Evolutionary conservation across 192 early-diverging fungal species (phyloP), one percentile per base, ranked within the genome.

Genomic region (Spizellomyces punctatus): DNA sequence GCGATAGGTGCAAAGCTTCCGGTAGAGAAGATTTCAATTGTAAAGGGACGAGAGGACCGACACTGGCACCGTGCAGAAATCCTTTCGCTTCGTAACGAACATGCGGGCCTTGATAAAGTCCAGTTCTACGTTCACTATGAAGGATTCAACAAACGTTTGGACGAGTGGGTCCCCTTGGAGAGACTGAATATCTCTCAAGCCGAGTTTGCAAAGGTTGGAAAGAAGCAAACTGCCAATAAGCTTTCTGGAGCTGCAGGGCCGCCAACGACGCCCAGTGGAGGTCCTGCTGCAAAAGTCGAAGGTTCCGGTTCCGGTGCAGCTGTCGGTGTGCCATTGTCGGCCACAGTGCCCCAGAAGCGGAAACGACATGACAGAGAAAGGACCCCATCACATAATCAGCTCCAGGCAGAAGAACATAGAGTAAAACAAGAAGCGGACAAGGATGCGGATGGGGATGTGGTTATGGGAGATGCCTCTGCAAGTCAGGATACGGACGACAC

Each of bases 91-190:
- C 72, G 83, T 17, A 84, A 80, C 21, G 69, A 82, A 5, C 72
- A 79, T 14, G 55, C 46, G 48, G 55, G 22, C 19, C 66, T 65
- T 46, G 69, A 78, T n/a, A 76, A 74, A 16, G 66, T 84, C 46
- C 88, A 95, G 83, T 96, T 93, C 73, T 99, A 99, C 78, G 94
- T 99, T 14, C 97, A 99, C 77, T 96, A 95, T 72, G 88, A 95
- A 6, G 91, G 93, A 63, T 98, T 93, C 82, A 99, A 99, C 87
- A 99, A 99, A 78, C 93, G 98, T 17, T 82, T 99, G 59, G 98
- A 99, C 82, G 95, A 97, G 76, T 98, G 96, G 98, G 92, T 99
- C 6, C 44, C 72, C 9, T 55, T 65, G 44, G 7, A 27, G 6
- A n/a, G 65, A 7, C 69, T 79, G 22, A 55, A 74, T 46, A 46